Conservation (phyloP, 176 grass and related monocot species). For the Chloris gayana region DNA sequence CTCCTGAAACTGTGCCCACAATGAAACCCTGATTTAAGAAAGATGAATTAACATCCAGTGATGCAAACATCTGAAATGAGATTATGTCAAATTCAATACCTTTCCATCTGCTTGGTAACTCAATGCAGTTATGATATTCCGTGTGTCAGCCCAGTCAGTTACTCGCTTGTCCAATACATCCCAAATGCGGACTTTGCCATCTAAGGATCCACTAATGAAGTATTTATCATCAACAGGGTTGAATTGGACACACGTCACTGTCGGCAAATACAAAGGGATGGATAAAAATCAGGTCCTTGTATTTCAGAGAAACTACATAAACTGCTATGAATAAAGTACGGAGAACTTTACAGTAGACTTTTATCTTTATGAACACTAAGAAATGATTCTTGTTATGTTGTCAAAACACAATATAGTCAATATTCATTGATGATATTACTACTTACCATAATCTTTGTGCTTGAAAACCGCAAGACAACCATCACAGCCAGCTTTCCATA, state of each 20-base stretch:
- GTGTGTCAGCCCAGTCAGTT: slow-evolving; percentile 79
- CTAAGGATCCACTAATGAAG: slow-evolving; percentile 93
- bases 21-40: slow-evolving; percentile 69
- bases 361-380: background rate
- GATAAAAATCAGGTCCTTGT: slow-evolving; percentile 16
- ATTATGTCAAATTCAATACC: slow-evolving; percentile 50
- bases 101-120: slow-evolving; percentile 81
- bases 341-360: background rate
- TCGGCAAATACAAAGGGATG: slow-evolving; percentile 23
- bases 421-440: background rate
- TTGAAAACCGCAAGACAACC: slow-evolving; percentile 68
- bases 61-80: slow-evolving; percentile 11
- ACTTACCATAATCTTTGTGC: slow-evolving; percentile 86
- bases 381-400: background rate
- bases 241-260: slow-evolving; percentile 95
- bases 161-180: slow-evolving; percentile 72
- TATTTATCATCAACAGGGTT: slow-evolving; percentile 69
- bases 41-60: slow-evolving; percentile 18
- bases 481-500: slow-evolving; percentile 90
- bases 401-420: background rate
- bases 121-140: slow-evolving; percentile 81
- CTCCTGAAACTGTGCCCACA: slow-evolving; percentile 74
- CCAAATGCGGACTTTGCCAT: slow-evolving; percentile 93
- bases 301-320: background rate
- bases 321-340: background rate